Base-by-base conservation (phyloP, 805 yeast species). In the Alloascoidea hylecoeti region DNA sequence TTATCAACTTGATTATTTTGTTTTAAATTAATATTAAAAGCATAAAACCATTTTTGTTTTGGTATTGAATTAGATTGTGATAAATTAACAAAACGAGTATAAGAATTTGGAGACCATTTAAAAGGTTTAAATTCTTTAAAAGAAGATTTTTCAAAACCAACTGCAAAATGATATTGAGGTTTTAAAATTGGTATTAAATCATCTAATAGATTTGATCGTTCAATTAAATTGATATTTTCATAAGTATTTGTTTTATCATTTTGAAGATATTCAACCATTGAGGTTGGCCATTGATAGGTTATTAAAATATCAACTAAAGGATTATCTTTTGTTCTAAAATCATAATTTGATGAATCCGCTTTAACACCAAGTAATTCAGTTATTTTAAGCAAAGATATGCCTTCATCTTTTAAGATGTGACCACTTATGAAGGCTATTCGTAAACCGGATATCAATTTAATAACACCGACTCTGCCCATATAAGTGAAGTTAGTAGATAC, bases 41-140 rank as follows among this genome's bases (percentile, higher is more conserved):
- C 94, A 57, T 81, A 81, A 43, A 74, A 76, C 86, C 88, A 81
- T 50, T 66, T 68, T 2, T 61, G 66, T 43, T 60, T 59, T n/a
- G 30, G 30, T 13, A 62, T 61, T 1, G 67, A 56, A 0, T 75
- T 76, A 50, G 66, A 77, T 39, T 63, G 61, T 0, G 72, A 77
- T 36, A 81, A 49, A 50, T 84, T 76, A 6, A 81, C 64, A 45
- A 77, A 76, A 39, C 89, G 59, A 0, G 82, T 70, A 1, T 64
- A 48, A 9, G 30, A 23, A 23, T 9, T 9, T 9, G 30, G n/a
- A 23, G 9, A 9, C 30, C 30, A 23, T 23, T 23, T 23, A n/a
- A 23, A 23, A 23, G 30, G 30, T 9, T 23, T 9, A 9, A 23
- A 23, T 23, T 23, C 30, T 9, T 9, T 9, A n/a, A 23, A 23